phyloP scores from a whole-genome alignment of 108 stramenopile genomes.

The Cyclostephanos tholiformis region DNA sequence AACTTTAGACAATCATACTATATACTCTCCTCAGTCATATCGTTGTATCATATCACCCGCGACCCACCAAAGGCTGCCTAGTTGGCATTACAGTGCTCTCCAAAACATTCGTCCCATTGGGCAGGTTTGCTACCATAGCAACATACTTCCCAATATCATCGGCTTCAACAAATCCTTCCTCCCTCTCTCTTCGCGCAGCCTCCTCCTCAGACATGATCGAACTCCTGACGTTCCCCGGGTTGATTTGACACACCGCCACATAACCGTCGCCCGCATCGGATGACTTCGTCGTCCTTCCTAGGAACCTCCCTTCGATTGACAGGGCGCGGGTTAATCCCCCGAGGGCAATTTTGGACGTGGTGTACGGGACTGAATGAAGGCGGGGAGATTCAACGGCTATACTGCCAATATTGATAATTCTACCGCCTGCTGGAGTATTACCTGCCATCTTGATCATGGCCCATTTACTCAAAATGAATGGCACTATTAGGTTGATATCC shows the following conservation, averaged over 20 bases:
- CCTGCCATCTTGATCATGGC: slow-evolving; percentile 36
- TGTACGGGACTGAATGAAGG: slow-evolving; percentile 39
- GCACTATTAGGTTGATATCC: slow-evolving; percentile 36
- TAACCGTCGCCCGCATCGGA: slow-evolving; percentile 18
- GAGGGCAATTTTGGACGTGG: slow-evolving; percentile 44
- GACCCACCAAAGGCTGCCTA: slow-evolving; percentile 45
- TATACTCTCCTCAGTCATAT: no score
- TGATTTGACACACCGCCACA: slow-evolving; percentile 46
- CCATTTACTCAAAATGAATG: slow-evolving; percentile 42
- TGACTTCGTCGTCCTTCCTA: slow-evolving; percentile 33
- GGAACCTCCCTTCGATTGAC: slow-evolving; percentile 33
- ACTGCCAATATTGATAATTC: slow-evolving; percentile 52
- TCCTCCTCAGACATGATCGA: slow-evolving; percentile 44
- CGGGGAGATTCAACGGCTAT: slow-evolving; percentile 44
- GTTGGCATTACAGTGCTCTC: slow-evolving; percentile 51
- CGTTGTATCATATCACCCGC: slow-evolving; percentile 23
- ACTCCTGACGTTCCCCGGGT: slow-evolving; percentile 53
- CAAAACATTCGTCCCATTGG: slow-evolving; percentile 45
- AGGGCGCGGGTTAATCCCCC: slow-evolving; percentile 37
- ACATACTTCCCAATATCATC: slow-evolving; percentile 43
- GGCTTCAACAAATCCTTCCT: slow-evolving; percentile 50
- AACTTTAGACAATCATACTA: no score
- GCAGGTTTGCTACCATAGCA: slow-evolving; percentile 43
- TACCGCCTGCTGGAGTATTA: slow-evolving; percentile 9
- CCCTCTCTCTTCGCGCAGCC: slow-evolving; percentile 29